Conservation (phyloP, 192 early-diverging fungal species). For the Backusella psychrophila region DNA sequence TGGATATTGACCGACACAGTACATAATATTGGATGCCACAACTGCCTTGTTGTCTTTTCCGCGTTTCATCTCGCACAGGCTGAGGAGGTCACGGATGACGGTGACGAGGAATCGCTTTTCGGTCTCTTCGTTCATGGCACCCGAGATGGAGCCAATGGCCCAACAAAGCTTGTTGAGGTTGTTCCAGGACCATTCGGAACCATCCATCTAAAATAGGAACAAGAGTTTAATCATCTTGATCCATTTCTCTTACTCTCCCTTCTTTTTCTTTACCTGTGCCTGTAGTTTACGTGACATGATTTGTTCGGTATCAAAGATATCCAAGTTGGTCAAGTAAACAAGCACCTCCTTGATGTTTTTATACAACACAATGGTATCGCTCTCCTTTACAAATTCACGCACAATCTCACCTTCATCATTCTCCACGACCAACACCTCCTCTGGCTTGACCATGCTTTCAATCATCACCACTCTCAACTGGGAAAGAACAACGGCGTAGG, state of each 20-base stretch:
- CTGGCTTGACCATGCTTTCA: constrained; percentile 97
- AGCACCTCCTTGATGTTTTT: constrained; percentile 97
- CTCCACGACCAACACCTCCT: constrained; percentile 96
- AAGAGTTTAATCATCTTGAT: neutral
- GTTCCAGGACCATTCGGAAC: constrained; percentile 94
- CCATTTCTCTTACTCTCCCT: neutral
- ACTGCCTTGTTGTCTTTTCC: constrained; percentile 99
- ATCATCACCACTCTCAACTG: constrained; percentile 95
- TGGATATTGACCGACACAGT: constrained; percentile 99
- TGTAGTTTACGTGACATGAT: constrained; percentile 95
- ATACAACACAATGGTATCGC: constrained; percentile 97
- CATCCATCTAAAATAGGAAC: constrained; percentile 67
- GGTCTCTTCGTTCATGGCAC: constrained; percentile 94
- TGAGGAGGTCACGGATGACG: constrained; percentile 97
- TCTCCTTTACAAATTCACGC: constrained; percentile 94
- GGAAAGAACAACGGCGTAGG: constrained; percentile 82
- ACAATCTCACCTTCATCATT: constrained; percentile 99
- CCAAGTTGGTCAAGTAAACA: constrained; percentile 97
- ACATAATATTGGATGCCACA: constrained; percentile 99
- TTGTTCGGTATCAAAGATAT: constrained; percentile 87
- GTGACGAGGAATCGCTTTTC: constrained; percentile 98
- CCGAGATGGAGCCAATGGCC: constrained; percentile 98
- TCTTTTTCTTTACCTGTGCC: constrained; percentile 65
- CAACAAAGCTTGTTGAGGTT: constrained; percentile 99
- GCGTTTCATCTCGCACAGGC: constrained; percentile 91